Evolutionary conservation across 768 basidiomycete genomes (phyloP), one percentile per base, ranked within the genome.

Genomic region (Lentinula lateritia): DNA sequence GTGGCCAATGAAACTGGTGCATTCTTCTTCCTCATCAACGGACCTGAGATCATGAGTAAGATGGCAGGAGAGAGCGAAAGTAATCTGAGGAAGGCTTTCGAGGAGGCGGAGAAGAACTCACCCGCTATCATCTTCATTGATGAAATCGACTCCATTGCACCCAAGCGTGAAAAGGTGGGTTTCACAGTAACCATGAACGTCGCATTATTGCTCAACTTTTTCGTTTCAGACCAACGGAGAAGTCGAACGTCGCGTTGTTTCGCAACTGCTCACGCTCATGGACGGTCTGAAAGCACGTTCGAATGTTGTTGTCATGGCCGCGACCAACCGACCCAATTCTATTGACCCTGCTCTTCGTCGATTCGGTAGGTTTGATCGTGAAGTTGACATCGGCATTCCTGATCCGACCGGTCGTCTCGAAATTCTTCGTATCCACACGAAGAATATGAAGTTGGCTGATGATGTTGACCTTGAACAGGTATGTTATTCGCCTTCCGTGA

Each of bases 121-220:
- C 97, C 97, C 23, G 90, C 97, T 38, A 99, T 99, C 80, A 99
- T 99, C 79, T 99, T 99, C 80, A 98, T 98, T 70, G 97, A 99
- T 76, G 97, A 98, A 76, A 92, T 99, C 66, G 97, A 98, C 71
- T 98, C 97, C 0, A 99, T 99, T 68, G 97, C 97, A 6, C 97
- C 97, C 20, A 99, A 99, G 77, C 94, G 97, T 85, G 97, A 99
- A 81, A 99, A 99, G 86, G 92, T 90, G 52, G 10, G 77, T 67
- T 34, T n/a, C 48, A 28, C 8, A 20, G 28, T 39, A 6, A 46
- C 50, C 32, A 59, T 52, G 45, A 41, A 20, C 10, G 50, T 45
- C 34, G 20, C 6, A 16, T 59, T 48, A n/a, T 59, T 35, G 54
- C 20, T 35, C 10, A 63, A 36, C 58, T 55, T 46, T 10, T 46